Evolutionary conservation across 352 stramenopile species (phyloP).

Genomic region (Pythium insidiosum): DNA sequence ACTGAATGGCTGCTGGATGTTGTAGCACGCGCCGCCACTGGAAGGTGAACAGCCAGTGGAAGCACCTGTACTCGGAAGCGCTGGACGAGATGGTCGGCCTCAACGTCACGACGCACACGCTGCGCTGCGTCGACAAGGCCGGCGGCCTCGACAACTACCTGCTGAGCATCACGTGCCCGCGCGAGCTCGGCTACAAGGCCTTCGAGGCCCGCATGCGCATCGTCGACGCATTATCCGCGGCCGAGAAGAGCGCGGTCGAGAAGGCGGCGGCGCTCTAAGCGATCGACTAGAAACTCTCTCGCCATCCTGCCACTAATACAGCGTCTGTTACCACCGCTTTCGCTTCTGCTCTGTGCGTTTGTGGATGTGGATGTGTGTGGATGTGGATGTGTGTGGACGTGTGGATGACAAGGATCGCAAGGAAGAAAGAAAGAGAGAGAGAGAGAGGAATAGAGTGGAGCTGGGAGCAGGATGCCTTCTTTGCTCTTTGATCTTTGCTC

Average conservation of each 20-base stretch:
- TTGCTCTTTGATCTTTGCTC: too few relatives aligned
- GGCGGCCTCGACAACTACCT: constrained; percentile 94
- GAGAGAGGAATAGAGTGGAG: neutral
- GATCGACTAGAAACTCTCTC: too few relatives aligned
- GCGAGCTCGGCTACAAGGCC: constrained; percentile 63
- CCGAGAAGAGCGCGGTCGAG: constrained; percentile 6
- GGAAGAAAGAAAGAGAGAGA: too few relatives aligned
- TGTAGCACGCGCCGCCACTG: constrained; percentile 85
- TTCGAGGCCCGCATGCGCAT: constrained; percentile 51
- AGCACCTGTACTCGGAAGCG: constrained; percentile 83
- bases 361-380: too few relatives aligned
- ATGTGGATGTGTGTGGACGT: too few relatives aligned
- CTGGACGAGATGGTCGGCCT: constrained; percentile 91
- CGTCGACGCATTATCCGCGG: constrained; percentile 26
- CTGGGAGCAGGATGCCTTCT: too few relatives aligned
- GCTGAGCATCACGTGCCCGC: constrained; percentile 83
- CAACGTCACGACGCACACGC: constrained; percentile 89
- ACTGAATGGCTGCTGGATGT: too few relatives aligned
- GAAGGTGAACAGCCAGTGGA: constrained; percentile 92
- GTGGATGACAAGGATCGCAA: too few relatives aligned
- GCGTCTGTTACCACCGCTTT: too few relatives aligned
- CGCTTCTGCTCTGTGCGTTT: too few relatives aligned
- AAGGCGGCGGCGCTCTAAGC: too few relatives aligned
- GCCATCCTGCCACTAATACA: too few relatives aligned
- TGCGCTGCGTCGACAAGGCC: constrained; percentile 91